Evolutionary conservation across 148 eudicot genomes (phyloP).

Genomic region (Rhododendron henanense): DNA sequence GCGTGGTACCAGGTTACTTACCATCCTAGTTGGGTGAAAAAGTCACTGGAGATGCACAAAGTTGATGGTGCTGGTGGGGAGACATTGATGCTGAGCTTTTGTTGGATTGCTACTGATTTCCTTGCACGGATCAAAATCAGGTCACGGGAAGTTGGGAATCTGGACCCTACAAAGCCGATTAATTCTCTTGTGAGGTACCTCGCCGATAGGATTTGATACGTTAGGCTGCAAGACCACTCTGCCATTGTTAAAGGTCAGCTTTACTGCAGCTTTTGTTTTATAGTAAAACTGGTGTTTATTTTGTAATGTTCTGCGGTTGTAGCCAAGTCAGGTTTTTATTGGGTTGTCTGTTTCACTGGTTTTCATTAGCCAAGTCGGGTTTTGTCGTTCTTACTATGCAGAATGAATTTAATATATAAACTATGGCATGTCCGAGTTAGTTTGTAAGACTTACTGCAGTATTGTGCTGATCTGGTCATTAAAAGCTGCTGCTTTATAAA

Average conservation of each 20-base stretch:
- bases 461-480: background rate
- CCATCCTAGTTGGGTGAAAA: slow-evolving; percentile 49
- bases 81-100: slow-evolving; percentile 64
- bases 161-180: slow-evolving; percentile 46
- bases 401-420: background rate
- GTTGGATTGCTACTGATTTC: slow-evolving; percentile 86
- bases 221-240: slow-evolving; percentile 62
- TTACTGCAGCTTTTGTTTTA: background rate
- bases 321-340: background rate
- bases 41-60: slow-evolving; percentile 41
- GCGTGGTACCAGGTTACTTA: slow-evolving; percentile 94
- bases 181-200: slow-evolving; percentile 59
- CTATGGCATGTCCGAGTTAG: background rate
- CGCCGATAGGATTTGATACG: slow-evolving; percentile 40
- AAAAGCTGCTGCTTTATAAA: background rate
- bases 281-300: background rate
- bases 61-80: slow-evolving; percentile 34
- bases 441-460: background rate
- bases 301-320: background rate
- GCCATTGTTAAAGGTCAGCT: slow-evolving; percentile 27
- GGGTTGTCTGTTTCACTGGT: background rate
- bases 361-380: background rate
- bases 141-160: slow-evolving; percentile 15
- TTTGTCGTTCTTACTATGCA: background rate
- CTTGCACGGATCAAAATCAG: slow-evolving; percentile 75